Evolutionary conservation across 1,284 basidiomycete genomes (phyloP), one percentile per base, ranked within the genome.

Genomic region (Ceratobasidium papillatum): DNA sequence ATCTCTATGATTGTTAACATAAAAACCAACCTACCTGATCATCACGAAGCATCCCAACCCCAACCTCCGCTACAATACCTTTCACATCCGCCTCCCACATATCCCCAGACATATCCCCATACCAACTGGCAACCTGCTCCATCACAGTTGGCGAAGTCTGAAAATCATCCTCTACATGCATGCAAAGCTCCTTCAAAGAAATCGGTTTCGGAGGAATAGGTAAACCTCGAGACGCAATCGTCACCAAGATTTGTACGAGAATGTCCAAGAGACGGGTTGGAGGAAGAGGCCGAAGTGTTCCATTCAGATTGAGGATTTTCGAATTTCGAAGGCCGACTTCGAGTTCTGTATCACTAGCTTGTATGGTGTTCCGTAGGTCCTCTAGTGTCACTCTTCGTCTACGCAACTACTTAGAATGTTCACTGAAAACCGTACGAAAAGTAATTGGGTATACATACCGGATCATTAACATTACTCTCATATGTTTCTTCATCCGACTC

Each of bases 271-370:
- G 87, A 30, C 96, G 87, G 14, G 86, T 87, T 52, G 85, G 84
- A 30, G 91, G 86, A 32, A 97, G 89, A 0, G 90, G 90, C 0
- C 92, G 87, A 17, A 95, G 86, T 74, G 71, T 76, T 91, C 93
- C 91, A 74, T 91, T 86, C 0, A 95, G 83, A 73, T 89, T 84
- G 19, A 97, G 87, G 51, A 96, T 88, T 22, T 89, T 90, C 66
- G 85, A 85, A n/a, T 88, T 86, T 74, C 82, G 85, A 52, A 95
- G 80, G 0, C 89, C 91, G n/a, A 77, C 81, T n/a, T 84, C 84
- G 4, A 95, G 81, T 80, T 95, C 93, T 0, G 79, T 81, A 75
- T 94, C 89, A 80, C 93, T 94, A 3, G 94, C 92, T 80, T 96
- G 95, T 11, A 96, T 86, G 61, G 88, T 86, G 9, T 82, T 81